Base-by-base conservation (phyloP, 805 yeast species). In the Starmera caribaea region DNA sequence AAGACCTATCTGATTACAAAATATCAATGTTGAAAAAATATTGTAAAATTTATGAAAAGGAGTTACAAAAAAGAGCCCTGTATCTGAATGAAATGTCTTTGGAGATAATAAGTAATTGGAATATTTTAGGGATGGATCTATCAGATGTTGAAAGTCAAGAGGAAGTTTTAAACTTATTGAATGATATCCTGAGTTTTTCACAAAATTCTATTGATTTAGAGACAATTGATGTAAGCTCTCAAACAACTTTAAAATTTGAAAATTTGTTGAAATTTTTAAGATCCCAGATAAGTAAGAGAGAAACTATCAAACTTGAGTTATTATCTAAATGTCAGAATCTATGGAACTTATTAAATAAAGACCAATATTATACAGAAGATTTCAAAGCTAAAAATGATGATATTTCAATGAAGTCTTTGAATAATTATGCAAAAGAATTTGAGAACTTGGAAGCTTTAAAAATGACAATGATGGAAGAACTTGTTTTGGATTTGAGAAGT, bases 401-500 rank as follows among this genome's bases (percentile, higher is more conserved):
- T 6, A 57, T 84, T 16, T 72, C 77, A 3, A 61, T 63, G 21
- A 38, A 50, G 1, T 67, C 76, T 2, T 46, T 85, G n/a, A 48
- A 58, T 14, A 73, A 71, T 17, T 74, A 79, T 43, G 68, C 73
- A 38, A 45, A 47, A 24, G 88, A 87, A 48, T 54, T 81, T 38
- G 65, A 66, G 14, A 68, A 83, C 40, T 65, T 89, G 24, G 69
- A 72, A 36, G 59, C 65, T 24, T 74, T 77, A 57, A 77, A 90
- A 48, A 71, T 76, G 26, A 69, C 74, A 41, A 73, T 73, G 46
- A 74, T 89, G 16, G 79, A 82, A 38, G 74, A 74, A 16, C 79
- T 89, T 43, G 81, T 89, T 11, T 52, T 63, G 6, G 82, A 76
- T 35, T 66, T 82, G 2, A 68, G 90, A 55, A 50, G 53, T 2